A percentile compares a stretch with the other conserved stretches of the same genome.
Evolutionary conservation across 2,329 filamentous ascomycete species (phyloP).

Genomic region (Exserohilum rostratum): DNA sequence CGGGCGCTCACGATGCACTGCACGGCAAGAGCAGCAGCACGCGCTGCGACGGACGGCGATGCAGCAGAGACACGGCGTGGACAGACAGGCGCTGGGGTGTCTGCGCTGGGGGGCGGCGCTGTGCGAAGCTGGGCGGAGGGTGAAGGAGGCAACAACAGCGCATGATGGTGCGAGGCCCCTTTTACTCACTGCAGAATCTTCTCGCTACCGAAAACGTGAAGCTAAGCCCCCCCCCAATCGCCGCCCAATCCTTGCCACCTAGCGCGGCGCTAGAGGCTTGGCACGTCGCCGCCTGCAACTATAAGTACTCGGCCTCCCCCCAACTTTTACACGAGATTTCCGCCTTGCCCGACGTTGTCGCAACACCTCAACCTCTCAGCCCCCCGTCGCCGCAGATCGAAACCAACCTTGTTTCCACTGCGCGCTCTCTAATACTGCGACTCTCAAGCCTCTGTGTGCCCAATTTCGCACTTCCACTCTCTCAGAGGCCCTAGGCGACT

Average conservation of each 20-base stretch:
- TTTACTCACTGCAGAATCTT: constrained; percentile 33
- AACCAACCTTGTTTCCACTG: constrained; percentile 36
- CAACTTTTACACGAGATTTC: constrained; percentile 36
- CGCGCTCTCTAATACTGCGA: constrained; percentile 41
- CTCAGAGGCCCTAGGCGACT: constrained; percentile 31
- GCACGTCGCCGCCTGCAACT: constrained; percentile 20
- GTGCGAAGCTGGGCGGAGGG: constrained; percentile 15
- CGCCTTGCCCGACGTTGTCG: constrained; percentile 36
- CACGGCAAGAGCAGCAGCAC: neutral
- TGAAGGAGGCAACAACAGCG: constrained; percentile 21
- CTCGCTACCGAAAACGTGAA: constrained; percentile 32
- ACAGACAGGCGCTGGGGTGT: no score
- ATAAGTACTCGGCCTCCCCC: constrained; percentile 34
- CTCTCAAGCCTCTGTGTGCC: constrained; percentile 28
- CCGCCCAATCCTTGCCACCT: constrained; percentile 9
- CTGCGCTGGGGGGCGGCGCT: constrained; percentile 11
- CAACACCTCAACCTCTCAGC: constrained; percentile 32
- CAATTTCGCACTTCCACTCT: constrained; percentile 39
- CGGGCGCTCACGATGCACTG: neutral
- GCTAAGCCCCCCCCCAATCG: constrained; percentile 23
- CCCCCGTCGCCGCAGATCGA: constrained; percentile 35
- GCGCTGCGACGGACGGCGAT: neutral
- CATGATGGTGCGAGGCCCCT: constrained; percentile 32
- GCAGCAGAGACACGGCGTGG: neutral
- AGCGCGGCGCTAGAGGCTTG: constrained; percentile 16